A percentile compares a stretch with the other conserved stretches of the same genome.
phyloP scores from a whole-genome alignment of 2,329 filamentous ascomycete genomes.

The Colletotrichum magnum region DNA sequence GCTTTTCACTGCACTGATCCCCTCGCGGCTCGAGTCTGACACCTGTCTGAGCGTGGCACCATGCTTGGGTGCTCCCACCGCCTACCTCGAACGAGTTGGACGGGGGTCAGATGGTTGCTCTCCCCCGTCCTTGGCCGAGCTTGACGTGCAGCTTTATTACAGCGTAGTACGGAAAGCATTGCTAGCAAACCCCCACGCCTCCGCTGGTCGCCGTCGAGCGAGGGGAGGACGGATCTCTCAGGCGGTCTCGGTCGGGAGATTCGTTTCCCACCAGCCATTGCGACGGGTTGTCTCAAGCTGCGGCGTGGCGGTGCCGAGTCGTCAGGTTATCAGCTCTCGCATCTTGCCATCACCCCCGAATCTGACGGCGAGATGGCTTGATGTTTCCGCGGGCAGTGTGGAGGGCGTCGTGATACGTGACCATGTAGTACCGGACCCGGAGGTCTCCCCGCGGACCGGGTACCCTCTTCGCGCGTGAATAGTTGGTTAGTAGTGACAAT shows the following conservation, averaged over 20 bases:
- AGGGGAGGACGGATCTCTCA: neutral
- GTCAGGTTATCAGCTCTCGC: slow-evolving; percentile 32
- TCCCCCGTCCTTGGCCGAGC: neutral
- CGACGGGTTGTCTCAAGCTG: slow-evolving; percentile 20
- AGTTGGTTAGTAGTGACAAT: slow-evolving; percentile 16
- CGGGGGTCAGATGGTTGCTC: slow-evolving; percentile 10
- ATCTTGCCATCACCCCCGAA: slow-evolving; percentile 32
- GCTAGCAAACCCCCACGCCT: slow-evolving; percentile 14
- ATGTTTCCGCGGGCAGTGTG: slow-evolving; percentile 26
- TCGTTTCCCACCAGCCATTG: neutral
- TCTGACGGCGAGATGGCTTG: slow-evolving; percentile 34
- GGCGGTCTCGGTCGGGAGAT: slow-evolving; percentile 21
- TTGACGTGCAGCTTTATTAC: slow-evolving; percentile 24
- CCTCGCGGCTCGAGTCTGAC: slow-evolving; percentile 26
- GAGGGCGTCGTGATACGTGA: slow-evolving; percentile 5
- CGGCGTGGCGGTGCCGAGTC: slow-evolving; percentile 27
- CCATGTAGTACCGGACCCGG: slow-evolving; percentile 3
- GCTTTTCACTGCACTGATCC: slow-evolving; percentile 34
- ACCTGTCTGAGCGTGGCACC: slow-evolving; percentile 32
- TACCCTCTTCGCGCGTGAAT: slow-evolving; percentile 15
- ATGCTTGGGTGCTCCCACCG: slow-evolving; percentile 34
- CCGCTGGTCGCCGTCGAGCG: slow-evolving; percentile 33
- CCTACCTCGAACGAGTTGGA: slow-evolving; percentile 30
- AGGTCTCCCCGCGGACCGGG: slow-evolving; percentile 24
- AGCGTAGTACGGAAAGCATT: neutral